Percentiles rank a stretch among this genome's conserved stretches.
These are phyloP conservation scores for Botrytis fragariae DNA, from an alignment of 2,329 filamentous ascomycete genomes.

Conservation along the genomic window DNA sequence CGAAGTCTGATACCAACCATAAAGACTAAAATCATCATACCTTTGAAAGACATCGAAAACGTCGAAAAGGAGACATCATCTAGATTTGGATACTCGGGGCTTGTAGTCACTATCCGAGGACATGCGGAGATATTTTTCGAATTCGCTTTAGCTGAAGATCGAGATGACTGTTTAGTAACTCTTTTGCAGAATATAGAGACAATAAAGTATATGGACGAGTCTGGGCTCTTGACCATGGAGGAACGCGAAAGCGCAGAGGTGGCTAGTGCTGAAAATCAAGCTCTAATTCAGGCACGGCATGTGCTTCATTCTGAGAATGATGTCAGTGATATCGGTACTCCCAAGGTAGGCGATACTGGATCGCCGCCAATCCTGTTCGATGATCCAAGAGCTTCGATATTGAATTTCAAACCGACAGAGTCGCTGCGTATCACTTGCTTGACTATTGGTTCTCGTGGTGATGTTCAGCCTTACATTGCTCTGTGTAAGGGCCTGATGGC, in stretches of 20 bases:
- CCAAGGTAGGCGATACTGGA: slow-evolving; percentile 50
- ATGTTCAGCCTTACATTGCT: slow-evolving; percentile 97
- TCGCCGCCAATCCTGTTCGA: slow-evolving; percentile 82
- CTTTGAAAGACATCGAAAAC: slow-evolving; percentile 87
- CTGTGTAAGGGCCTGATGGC: slow-evolving; percentile 85
- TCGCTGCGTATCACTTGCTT: slow-evolving; percentile 84
- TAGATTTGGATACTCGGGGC: slow-evolving; percentile 82
- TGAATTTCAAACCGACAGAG: slow-evolving; percentile 84
- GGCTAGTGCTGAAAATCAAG: slow-evolving; percentile 77
- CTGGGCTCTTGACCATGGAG: slow-evolving; percentile 63
- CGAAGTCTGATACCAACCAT: slow-evolving; percentile 86
- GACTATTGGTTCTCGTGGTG: slow-evolving; percentile 91
- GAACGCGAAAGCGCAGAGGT: slow-evolving; percentile 69
- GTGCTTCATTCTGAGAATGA: slow-evolving; percentile 53
- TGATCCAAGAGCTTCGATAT: slow-evolving; percentile 79
- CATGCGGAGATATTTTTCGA: slow-evolving; percentile 98
- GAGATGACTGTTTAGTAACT: slow-evolving; percentile 87
- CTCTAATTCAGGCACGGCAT: slow-evolving; percentile 70
- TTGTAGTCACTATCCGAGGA: slow-evolving; percentile 89
- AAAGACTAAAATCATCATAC: slow-evolving; percentile 87
- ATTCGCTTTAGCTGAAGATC: slow-evolving; percentile 71
- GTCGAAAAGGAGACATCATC: slow-evolving; percentile 95
- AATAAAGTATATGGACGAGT: slow-evolving; percentile 67
- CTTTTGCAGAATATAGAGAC: slow-evolving; percentile 74
- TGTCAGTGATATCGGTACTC: slow-evolving; percentile 49